Percentiles rank a stretch among this genome's conserved stretches.
Evolutionary conservation across 148 eudicot species (phyloP).

Genomic region (Rhododendron griersonianum): DNA sequence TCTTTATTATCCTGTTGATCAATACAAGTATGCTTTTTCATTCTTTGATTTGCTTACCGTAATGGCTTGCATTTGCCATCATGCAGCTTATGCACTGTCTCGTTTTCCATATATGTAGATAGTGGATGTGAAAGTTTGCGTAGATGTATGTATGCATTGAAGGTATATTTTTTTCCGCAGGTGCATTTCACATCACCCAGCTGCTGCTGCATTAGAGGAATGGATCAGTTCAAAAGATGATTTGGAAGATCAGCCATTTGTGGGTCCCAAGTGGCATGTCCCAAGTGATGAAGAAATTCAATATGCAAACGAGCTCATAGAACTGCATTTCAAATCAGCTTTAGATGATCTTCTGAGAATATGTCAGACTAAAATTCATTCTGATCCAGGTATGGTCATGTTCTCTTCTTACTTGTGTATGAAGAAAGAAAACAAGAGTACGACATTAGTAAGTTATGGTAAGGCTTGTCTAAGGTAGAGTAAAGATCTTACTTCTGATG

Average conservation of each 20-base stretch:
- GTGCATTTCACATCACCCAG: conserved; percentile 66
- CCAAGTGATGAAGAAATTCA: conserved; percentile 69
- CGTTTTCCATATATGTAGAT: not conserved
- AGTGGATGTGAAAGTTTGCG: not conserved
- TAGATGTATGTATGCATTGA: not conserved
- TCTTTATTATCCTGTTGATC: conserved; percentile 87
- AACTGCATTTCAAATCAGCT: conserved; percentile 78
- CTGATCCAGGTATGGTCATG: conserved; percentile 65
- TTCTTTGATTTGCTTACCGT: not conserved
- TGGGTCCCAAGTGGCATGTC: conserved; percentile 86
- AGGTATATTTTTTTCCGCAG: conserved; percentile 27
- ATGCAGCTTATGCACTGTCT: not conserved
- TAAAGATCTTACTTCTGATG: not conserved
- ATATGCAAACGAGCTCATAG: conserved; percentile 85
- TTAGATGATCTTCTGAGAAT: conserved; percentile 73
- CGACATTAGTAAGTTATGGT: not conserved
- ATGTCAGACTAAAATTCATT: conserved; percentile 71
- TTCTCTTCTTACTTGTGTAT: not conserved
- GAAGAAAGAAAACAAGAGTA: not conserved
- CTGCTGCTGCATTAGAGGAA: conserved; percentile 64
- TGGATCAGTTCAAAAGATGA: conserved; percentile 83
- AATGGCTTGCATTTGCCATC: not conserved
- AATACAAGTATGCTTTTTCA: conserved; percentile 61
- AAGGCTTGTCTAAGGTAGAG: not conserved
- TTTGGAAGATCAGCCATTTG: conserved; percentile 39